A percentile compares a stretch with the other conserved stretches of the same genome.
Conservation (phyloP, 352 stramenopile genomes). For the Pythium periplocum region DNA sequence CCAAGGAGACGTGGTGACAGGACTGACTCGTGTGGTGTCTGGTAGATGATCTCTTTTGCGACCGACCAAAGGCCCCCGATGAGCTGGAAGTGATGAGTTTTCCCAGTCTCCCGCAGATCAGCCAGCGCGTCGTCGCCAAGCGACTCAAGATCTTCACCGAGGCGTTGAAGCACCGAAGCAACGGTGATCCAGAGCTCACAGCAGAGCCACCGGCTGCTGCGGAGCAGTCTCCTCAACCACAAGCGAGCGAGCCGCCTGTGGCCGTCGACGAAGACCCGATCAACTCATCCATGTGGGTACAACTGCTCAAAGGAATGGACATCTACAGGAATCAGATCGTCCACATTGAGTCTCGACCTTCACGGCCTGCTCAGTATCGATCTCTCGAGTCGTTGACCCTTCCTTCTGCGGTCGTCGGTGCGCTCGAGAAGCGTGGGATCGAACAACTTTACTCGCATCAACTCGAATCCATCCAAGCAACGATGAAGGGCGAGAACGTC, state of each 20-base stretch:
- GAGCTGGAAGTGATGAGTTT: conserved; percentile 54
- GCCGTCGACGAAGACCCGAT: not conserved
- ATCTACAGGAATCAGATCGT: conserved; percentile 77
- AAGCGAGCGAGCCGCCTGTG: not conserved
- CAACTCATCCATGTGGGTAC: conserved; percentile 31
- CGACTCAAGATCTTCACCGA: conserved; percentile 49
- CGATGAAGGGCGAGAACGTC: conserved; percentile 84
- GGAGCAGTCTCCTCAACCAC: conserved; percentile 1
- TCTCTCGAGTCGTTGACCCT: conserved; percentile 34
- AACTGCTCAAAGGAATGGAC: conserved; percentile 42
- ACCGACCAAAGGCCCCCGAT: conserved; percentile 9
- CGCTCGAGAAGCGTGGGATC: conserved; percentile 49
- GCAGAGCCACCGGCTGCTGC: not conserved
- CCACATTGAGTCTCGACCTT: conserved; percentile 56
- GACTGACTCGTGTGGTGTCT: no score
- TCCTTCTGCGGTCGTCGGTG: conserved; percentile 23
- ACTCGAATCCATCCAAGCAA: conserved; percentile 83
- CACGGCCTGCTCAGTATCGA: conserved; percentile 38
- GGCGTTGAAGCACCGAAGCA: conserved; percentile 20
- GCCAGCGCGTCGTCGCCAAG: conserved; percentile 47
- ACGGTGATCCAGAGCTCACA: no score
- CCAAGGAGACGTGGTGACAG: no score
- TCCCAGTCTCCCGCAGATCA: conserved; percentile 46
- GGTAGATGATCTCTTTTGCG: conserved; percentile 23
- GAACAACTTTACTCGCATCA: conserved; percentile 91